phyloP scores from a whole-genome alignment of 2,329 filamentous ascomycete genomes.

The Fusarium equiseti region DNA sequence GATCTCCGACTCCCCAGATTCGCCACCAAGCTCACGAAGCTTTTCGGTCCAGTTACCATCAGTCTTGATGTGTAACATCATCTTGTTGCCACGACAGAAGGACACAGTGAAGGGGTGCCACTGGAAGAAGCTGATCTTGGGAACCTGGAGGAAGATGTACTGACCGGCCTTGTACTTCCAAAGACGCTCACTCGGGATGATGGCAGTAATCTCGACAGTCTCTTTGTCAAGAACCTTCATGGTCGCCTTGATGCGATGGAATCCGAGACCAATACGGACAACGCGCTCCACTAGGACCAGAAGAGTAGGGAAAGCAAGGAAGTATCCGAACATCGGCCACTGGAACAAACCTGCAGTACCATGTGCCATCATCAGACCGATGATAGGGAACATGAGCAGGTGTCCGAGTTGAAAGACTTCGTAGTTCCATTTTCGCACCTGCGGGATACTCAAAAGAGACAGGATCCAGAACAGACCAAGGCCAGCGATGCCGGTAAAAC shows the following conservation, averaged over 20 bases:
- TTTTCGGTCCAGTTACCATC: constrained; percentile 68
- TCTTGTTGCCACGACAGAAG: constrained; percentile 62
- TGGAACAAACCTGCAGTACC: constrained; percentile 64
- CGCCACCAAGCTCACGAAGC: constrained; percentile 58
- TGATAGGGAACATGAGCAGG: constrained; percentile 69
- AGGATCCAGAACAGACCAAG: constrained; percentile 64
- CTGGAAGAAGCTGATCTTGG: constrained; percentile 64
- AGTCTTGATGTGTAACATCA: constrained; percentile 69
- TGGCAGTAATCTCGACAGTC: constrained; percentile 62
- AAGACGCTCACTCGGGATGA: constrained; percentile 60
- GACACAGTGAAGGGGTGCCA: constrained; percentile 73
- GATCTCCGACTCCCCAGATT: constrained; percentile 53
- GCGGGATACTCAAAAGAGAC: constrained; percentile 62
- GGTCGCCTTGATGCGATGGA: constrained; percentile 61
- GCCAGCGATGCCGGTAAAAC: constrained; percentile 63
- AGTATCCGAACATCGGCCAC: constrained; percentile 68
- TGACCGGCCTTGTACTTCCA: constrained; percentile 69
- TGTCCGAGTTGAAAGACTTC: constrained; percentile 69
- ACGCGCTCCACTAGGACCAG: constrained; percentile 63
- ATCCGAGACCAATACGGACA: constrained; percentile 60
- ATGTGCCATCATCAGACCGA: constrained; percentile 67
- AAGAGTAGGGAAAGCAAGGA: constrained; percentile 65
- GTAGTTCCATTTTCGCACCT: constrained; percentile 64
- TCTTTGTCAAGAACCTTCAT: constrained; percentile 64
- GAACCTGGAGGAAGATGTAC: constrained; percentile 68